Percentiles rank a stretch among this genome's conserved stretches.
phyloP scores from a whole-genome alignment of 2,329 filamentous ascomycete genomes.

The Hypoxylon sp. region DNA sequence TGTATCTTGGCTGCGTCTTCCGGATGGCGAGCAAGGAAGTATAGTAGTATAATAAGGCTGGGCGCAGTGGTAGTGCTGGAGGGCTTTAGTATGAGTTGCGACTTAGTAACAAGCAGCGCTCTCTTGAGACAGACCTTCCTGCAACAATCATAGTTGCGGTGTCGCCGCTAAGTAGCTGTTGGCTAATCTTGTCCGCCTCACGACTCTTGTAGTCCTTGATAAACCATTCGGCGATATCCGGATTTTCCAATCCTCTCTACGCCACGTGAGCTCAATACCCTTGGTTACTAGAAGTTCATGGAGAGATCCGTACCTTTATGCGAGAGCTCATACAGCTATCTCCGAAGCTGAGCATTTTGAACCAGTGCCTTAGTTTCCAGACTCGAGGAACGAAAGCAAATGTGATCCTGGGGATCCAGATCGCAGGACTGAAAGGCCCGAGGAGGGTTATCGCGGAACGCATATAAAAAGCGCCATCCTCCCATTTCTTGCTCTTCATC shows the following conservation, averaged over 20 bases:
- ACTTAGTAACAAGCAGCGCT: not conserved
- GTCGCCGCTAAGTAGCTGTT: not conserved
- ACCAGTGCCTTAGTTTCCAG: slow-evolving; percentile 14
- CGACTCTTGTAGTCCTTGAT: not conserved
- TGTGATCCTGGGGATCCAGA: slow-evolving; percentile 10
- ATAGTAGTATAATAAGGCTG: slow-evolving; percentile 7
- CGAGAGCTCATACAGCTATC: slow-evolving; percentile 3
- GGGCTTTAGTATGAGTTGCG: not conserved
- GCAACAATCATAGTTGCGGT: not conserved
- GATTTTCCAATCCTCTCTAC: not conserved
- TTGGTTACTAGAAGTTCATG: not conserved
- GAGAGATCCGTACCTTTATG: not conserved
- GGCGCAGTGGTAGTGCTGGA: slow-evolving; percentile 5
- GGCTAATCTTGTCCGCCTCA: not conserved
- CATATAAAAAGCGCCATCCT: slow-evolving; percentile 1
- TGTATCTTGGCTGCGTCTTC: slow-evolving; percentile 15
- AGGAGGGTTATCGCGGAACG: slow-evolving; percentile 12
- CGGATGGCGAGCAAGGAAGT: slow-evolving; percentile 20
- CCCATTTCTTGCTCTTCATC: slow-evolving; percentile 6
- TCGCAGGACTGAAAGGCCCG: slow-evolving; percentile 5
- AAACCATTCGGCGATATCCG: not conserved
- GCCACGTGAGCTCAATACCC: not conserved
- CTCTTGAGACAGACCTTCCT: not conserved
- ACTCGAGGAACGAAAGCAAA: slow-evolving; percentile 10
- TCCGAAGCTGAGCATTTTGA: slow-evolving; percentile 13